Evolutionary conservation across 2,329 filamentous ascomycete genomes (phyloP).

Genomic region (Xylaria sp.): DNA sequence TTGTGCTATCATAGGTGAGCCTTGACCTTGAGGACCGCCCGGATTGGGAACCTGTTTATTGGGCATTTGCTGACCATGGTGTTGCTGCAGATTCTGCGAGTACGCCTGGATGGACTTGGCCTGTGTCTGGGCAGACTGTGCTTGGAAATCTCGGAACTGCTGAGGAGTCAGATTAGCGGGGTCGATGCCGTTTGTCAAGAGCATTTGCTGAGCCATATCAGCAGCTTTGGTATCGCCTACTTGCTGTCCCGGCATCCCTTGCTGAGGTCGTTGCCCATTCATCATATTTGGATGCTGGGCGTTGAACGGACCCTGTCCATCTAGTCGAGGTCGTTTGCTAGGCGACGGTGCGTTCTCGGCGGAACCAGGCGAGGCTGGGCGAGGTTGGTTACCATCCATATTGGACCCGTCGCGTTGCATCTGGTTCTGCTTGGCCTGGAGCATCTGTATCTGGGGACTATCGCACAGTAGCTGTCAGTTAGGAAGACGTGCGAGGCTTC

Average conservation of each 20-base stretch:
- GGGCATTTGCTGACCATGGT: conserved; percentile 83
- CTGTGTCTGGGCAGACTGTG: conserved; percentile 69
- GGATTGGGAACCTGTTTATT: conserved; percentile 81
- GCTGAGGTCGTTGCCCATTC: conserved; percentile 74
- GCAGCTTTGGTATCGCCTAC: conserved; percentile 61
- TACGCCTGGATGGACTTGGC: conserved; percentile 89
- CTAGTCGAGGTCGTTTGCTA: conserved; percentile 87
- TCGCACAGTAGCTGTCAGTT: conserved; percentile 35
- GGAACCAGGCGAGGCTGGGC: conserved; percentile 82
- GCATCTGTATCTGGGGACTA: conserved; percentile 76
- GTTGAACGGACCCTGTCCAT: conserved; percentile 77
- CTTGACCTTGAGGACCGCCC: conserved; percentile 76
- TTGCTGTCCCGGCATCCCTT: conserved; percentile 77
- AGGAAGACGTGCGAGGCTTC: background rate
- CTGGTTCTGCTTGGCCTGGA: conserved; percentile 75
- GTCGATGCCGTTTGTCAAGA: conserved; percentile 78
- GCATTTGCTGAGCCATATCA: conserved; percentile 65
- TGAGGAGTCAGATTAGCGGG: conserved; percentile 76
- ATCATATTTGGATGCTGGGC: conserved; percentile 76
- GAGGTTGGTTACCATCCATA: conserved; percentile 84
- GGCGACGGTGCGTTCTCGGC: conserved; percentile 92
- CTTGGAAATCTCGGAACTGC: conserved; percentile 75
- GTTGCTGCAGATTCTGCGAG: conserved; percentile 83
- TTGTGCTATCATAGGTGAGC: conserved; percentile 82
- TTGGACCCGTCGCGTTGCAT: conserved; percentile 90